Percentiles rank a stretch among this genome's conserved stretches.
These are phyloP conservation scores for Hyaloscypha finlandica DNA, from an alignment of 495 filamentous ascomycete genomes.

Conservation along the genomic window DNA sequence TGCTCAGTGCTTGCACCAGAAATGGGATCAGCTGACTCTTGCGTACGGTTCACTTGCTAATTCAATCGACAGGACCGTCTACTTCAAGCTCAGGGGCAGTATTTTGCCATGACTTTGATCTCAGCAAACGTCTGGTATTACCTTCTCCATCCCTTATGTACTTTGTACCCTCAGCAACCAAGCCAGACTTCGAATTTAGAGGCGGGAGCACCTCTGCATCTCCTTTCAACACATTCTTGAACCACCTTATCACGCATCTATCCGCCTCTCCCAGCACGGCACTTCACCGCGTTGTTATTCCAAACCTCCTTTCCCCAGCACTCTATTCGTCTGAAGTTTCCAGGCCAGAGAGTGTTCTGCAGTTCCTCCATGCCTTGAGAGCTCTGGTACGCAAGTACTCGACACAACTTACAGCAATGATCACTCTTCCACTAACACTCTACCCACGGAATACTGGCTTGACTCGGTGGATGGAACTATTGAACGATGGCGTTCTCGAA, in stretches of 20 bases:
- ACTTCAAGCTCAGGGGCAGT: constrained; percentile 13
- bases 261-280: constrained; percentile 54
- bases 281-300: constrained; percentile 83
- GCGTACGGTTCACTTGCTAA: constrained; percentile 14
- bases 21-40: background rate
- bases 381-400: constrained; percentile 70
- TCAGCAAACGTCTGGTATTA: constrained; percentile 77
- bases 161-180: constrained; percentile 51
- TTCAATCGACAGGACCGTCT: constrained; percentile 19
- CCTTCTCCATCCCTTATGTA: constrained; percentile 55
- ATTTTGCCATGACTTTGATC: constrained; percentile 90
- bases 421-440: constrained; percentile 78
- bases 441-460: constrained; percentile 78
- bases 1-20: no score
- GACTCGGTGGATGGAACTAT: constrained; percentile 83
- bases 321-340: constrained; percentile 70
- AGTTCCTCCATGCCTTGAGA: constrained; percentile 80
- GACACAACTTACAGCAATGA: constrained; percentile 66
- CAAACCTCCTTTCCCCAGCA: constrained; percentile 79
- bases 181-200: constrained; percentile 34
- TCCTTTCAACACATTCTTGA: constrained; percentile 66
- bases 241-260: constrained; percentile 59
- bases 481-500: constrained; percentile 86
- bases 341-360: constrained; percentile 71
- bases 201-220: constrained; percentile 37